Evolutionary conservation across 345 rosid genomes (phyloP), one percentile per base, ranked within the genome.

Genomic region (Draba incana): DNA sequence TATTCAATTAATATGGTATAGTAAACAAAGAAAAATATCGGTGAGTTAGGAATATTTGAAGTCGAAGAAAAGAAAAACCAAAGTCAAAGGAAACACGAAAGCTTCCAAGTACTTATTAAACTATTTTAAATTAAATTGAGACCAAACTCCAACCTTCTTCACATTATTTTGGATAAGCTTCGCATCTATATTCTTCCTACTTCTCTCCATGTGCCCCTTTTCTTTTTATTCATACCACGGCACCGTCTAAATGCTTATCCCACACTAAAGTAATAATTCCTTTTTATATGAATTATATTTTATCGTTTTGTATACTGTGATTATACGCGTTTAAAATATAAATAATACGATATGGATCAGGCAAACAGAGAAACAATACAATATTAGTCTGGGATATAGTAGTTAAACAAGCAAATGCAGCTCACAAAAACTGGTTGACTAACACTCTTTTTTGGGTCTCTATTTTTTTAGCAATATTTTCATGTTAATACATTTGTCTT

Each of bases 201-300:
- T 73, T 64, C 65, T 42, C 23, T 42, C 55, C 77, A 71, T 71
- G 69, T 63, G 69, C 57, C 46, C 10, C 25, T 3, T n/a, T 8
- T 7, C 9, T 14, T 46, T 52, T 6, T 8, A 25, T 64, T 30
- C 51, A 64, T 4, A 39, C 58, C 53, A 64, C 76, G 65, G 52
- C 70, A 64, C 70, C 71, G 77, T 58, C 77, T 65, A 42, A n/a
- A 39, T 57, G 59, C 63, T 57, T 57, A 72, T 65, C 66, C 65
- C 65, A 49, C 66, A 23, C 30, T 72, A 16, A 13, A 24, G 46
- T 55, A 49, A 35, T 52, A 52, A n/a, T 35, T 13, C n/a, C 11
- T 2, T 58, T 46, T 20, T 71, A 27, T 39, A 3, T 35, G 12
- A 10, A 25, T 14, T 46, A 3, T 27, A 30, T 54, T 71, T 55